These are phyloP conservation scores for Nannizziopsis arthrosporioides DNA, from an alignment of 2,329 filamentous ascomycete species.

Conservation along the genomic window DNA sequence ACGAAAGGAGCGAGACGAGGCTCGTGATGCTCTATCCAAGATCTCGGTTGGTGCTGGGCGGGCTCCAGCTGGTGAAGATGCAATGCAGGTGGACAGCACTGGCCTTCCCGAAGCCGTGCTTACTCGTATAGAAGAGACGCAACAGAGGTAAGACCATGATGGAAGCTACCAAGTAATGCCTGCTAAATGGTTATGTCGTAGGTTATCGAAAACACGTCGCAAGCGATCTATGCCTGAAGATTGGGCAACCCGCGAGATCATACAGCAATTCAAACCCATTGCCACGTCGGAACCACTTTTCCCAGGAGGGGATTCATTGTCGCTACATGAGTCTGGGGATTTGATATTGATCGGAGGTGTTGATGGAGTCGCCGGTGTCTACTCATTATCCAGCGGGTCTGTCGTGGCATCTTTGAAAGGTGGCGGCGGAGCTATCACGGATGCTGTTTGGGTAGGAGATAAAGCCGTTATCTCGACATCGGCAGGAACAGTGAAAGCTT, in stretches of 20 bases:
- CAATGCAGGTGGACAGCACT: constrained; percentile 84
- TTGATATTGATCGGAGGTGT: constrained; percentile 62
- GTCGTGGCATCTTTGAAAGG: constrained; percentile 56
- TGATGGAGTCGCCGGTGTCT: constrained; percentile 65
- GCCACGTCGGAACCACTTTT: constrained; percentile 47
- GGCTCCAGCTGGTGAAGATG: constrained; percentile 53
- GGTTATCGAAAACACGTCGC: constrained; percentile 75
- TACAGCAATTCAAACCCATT: constrained; percentile 49
- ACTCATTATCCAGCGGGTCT: constrained; percentile 64
- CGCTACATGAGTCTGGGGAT: constrained; percentile 49
- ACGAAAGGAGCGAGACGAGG: constrained; percentile 85
- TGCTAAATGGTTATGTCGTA: constrained; percentile 30
- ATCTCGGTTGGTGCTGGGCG: constrained; percentile 57
- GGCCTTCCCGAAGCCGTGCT: constrained; percentile 60
- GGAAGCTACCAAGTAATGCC: neutral
- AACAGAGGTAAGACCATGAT: constrained; percentile 54
- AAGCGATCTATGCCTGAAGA: constrained; percentile 76
- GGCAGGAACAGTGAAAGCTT: constrained; percentile 69
- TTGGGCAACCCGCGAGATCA: constrained; percentile 66
- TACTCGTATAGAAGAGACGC: constrained; percentile 65
- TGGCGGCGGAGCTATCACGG: constrained; percentile 57
- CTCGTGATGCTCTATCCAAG: constrained; percentile 74
- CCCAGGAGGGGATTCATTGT: constrained; percentile 46
- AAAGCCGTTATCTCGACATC: constrained; percentile 62
- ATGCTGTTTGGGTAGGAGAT: constrained; percentile 46